Conservation (phyloP, 2,329 filamentous ascomycete genomes). For the Penicillium sp. region DNA sequence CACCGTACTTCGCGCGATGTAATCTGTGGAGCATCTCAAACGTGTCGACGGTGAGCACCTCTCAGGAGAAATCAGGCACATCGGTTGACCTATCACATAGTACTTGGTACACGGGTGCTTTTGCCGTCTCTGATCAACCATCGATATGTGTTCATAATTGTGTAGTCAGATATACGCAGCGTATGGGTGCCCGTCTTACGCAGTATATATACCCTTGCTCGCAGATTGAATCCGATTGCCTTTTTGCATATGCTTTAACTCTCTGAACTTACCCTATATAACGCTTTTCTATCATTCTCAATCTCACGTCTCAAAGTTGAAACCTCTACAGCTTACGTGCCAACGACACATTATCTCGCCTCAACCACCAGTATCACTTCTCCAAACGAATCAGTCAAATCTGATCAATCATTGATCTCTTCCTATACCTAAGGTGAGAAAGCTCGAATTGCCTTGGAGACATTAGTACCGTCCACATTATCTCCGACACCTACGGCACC, state of each 20-base stretch:
- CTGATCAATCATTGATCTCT: neutral
- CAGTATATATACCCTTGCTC: constrained; percentile 16
- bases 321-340: neutral
- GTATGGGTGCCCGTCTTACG: too few species aligned
- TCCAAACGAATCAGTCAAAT: too few species aligned
- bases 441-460: neutral
- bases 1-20: constrained; percentile 13
- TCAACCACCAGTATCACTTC: neutral
- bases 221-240: constrained; percentile 1
- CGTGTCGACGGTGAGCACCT: constrained; percentile 9
- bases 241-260: constrained; percentile 12
- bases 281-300: constrained; percentile 4
- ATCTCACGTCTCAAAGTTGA: neutral
- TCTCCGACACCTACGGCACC: neutral
- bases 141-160: constrained; percentile 18
- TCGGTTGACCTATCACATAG: constrained; percentile 13
- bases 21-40: constrained; percentile 10
- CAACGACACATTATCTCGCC: constrained; percentile 4
- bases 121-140: constrained; percentile 16
- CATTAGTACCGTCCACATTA: neutral
- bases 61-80: constrained; percentile 9
- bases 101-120: neutral
- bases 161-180: constrained; percentile 4
- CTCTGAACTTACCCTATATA: constrained; percentile 7
- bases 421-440: constrained; percentile 13